Conservation (phyloP, 2,329 filamentous ascomycete species). For the Magnaporthales sp. region DNA sequence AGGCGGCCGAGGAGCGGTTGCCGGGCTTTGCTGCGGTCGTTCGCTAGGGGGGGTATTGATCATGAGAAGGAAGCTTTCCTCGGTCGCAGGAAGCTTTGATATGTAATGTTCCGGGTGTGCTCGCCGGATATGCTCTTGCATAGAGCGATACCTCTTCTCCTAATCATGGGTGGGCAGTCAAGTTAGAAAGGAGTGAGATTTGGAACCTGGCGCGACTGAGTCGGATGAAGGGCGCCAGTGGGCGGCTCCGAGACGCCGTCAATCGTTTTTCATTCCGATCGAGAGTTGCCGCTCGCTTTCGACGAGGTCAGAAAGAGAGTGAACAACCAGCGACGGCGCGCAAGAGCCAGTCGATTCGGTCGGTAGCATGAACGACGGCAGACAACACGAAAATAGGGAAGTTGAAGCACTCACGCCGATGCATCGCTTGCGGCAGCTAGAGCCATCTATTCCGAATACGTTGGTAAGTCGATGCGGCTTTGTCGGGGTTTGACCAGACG, state of each 20-base stretch:
- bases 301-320: not conserved
- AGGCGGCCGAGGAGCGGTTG: constrained; percentile 15
- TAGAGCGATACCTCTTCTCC: constrained; percentile 68
- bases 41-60: constrained; percentile 72
- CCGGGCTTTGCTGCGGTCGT: constrained; percentile 24
- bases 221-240: not conserved
- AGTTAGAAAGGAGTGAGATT: constrained; percentile 12
- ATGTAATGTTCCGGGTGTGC: constrained; percentile 97
- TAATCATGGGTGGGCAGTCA: constrained; percentile 9
- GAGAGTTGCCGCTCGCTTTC: not conserved
- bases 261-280: not conserved
- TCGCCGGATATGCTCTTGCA: constrained; percentile 98
- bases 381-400: not conserved
- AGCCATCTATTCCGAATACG: constrained; percentile 54
- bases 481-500: not conserved
- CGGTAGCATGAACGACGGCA: not conserved
- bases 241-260: not conserved
- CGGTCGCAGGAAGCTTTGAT: constrained; percentile 91
- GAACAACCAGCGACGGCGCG: not conserved
- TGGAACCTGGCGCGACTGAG: not conserved
- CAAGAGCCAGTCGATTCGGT: not conserved
- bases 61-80: constrained; percentile 97
- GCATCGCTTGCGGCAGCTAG: constrained; percentile 94
- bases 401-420: constrained; percentile 71
- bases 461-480: not conserved